phyloP scores from a whole-genome alignment of 177 flowering plant genomes.

The Tripterygium wilfordii region DNA sequence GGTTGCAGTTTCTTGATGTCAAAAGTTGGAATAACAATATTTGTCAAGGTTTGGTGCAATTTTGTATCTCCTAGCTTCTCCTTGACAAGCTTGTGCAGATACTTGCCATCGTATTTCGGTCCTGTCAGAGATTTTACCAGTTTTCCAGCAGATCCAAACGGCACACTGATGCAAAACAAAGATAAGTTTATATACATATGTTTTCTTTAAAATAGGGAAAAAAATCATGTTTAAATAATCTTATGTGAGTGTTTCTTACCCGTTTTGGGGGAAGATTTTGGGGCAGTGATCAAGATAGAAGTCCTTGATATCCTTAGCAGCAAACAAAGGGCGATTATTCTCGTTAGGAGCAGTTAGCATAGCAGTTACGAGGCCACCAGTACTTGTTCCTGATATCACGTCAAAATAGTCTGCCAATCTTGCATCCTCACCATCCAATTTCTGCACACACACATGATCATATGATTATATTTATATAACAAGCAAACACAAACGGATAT shows the following conservation, averaged over 20 bases:
- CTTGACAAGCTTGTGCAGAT: slow-evolving; percentile 13
- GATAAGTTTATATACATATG: neutral
- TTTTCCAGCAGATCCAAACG: neutral
- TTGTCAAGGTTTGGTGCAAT: slow-evolving; percentile 20
- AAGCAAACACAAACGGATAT: no score
- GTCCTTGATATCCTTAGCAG: slow-evolving; percentile 9
- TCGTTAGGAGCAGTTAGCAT: slow-evolving; percentile 11
- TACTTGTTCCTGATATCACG: slow-evolving; percentile 11
- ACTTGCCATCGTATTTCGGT: slow-evolving; percentile 33
- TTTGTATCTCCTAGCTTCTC: slow-evolving; percentile 17
- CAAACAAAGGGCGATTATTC: slow-evolving; percentile 8
- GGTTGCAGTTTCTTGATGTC: slow-evolving; percentile 28
- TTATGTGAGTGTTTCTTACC: neutral
- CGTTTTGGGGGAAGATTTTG: slow-evolving; percentile 9
- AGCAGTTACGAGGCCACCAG: slow-evolving; percentile 10
- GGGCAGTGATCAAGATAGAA: slow-evolving; percentile 14
- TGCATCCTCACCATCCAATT: slow-evolving; percentile 13
- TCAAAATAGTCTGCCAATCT: slow-evolving; percentile 14
- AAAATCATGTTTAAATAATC: neutral
- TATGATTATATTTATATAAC: no score
- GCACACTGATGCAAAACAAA: neutral
- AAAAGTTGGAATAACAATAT: slow-evolving; percentile 30
- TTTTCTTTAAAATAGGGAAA: neutral
- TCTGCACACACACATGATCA: no score
- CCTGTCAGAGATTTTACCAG: slow-evolving; percentile 10